A percentile compares a stretch with the other conserved stretches of the same genome.
Evolutionary conservation across 1,139 yeast species (phyloP).

Genomic region (Candida sanyaensis): DNA sequence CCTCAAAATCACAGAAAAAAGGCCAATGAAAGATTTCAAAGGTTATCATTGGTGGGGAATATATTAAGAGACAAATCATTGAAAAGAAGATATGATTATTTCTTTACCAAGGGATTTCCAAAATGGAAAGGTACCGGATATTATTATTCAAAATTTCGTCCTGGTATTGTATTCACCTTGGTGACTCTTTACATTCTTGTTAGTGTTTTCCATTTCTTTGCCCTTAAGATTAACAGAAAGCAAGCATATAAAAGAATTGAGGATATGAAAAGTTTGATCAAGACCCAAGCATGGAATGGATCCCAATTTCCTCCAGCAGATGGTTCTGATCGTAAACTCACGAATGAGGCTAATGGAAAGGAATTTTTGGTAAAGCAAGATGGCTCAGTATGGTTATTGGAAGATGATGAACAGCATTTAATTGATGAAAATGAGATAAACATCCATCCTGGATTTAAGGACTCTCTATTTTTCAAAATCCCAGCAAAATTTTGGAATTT

Average conservation of each 20-base stretch:
- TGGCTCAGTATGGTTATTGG: slow-evolving; percentile 68
- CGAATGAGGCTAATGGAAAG: slow-evolving; percentile 47
- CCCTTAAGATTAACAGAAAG: slow-evolving; percentile 55
- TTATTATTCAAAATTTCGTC: slow-evolving; percentile 56
- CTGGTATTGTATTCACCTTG: slow-evolving; percentile 58
- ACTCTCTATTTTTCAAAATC: slow-evolving; percentile 52
- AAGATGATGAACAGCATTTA: slow-evolving; percentile 43
- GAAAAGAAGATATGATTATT: slow-evolving; percentile 82
- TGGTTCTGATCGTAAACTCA: slow-evolving; percentile 45
- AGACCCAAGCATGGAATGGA: slow-evolving; percentile 62
- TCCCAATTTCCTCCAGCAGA: slow-evolving; percentile 49
- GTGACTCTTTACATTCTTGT: slow-evolving; percentile 49
- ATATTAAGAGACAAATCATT: slow-evolving; percentile 63
- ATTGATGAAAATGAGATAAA: slow-evolving; percentile 39
- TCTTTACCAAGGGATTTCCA: slow-evolving; percentile 85
- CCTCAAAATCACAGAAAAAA: slow-evolving; percentile 40
- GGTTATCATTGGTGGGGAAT: slow-evolving; percentile 73
- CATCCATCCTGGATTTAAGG: slow-evolving; percentile 48
- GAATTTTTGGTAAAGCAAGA: slow-evolving; percentile 64
- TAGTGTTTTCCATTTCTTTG: slow-evolving; percentile 60
- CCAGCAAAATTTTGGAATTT: slow-evolving; percentile 49
- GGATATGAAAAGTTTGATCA: slow-evolving; percentile 51
- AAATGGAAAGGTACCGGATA: slow-evolving; percentile 62
- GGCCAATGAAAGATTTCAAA: slow-evolving; percentile 65
- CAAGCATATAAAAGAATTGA: slow-evolving; percentile 64